Evolutionary conservation across 139 green algal genomes (phyloP), one percentile per base, ranked within the genome.

Genomic region (Auxenochlorella pyrenoidosa): DNA sequence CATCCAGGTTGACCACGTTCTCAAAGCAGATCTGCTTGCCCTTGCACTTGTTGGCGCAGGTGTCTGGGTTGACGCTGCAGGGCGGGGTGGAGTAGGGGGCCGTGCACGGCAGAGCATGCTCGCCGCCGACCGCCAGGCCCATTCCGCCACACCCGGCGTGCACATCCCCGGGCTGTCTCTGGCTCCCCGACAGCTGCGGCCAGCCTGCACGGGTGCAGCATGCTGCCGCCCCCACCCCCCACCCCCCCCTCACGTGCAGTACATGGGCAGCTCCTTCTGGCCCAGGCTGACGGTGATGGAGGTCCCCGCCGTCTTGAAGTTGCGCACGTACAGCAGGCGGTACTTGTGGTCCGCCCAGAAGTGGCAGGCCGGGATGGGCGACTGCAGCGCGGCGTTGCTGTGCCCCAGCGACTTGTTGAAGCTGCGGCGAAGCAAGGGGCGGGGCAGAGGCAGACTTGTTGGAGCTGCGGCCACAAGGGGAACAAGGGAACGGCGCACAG

Each of bases 241-340:
- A 10, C 44, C 13, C 43, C 43, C 1, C 21, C 40, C 80, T 76
- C 41, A 76, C 80, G 26, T 85, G 80, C 80, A 85, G 41, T 85
- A 85, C 80, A 85, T 85, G 40, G 80, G 80, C 80, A 85, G 63
- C 80, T 85, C 80, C 80, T 85, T 85, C 80, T 85, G 80, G 28
- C 80, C 80, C 36, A 85, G 80, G 5, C 38, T 85, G 63, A 85
- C 15, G 0, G 80, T 65, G 41, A 85, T 85, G 80, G 34, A 60
- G 41, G 80, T 85, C 13, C 80, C 80, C 18, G 80, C 80, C 28
- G 80, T 85, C 63, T 85, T 85, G 80, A 85, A 85, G 80, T 85
- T 85, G 40, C 80, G 59, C 34, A 85, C 80, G 22, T 85, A 85
- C 63, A 85, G 32, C 22, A 85, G 63, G 28, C 66, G 43, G 80